Conservation (phyloP, 331 rosid genomes). For the Ulmus americana region DNA sequence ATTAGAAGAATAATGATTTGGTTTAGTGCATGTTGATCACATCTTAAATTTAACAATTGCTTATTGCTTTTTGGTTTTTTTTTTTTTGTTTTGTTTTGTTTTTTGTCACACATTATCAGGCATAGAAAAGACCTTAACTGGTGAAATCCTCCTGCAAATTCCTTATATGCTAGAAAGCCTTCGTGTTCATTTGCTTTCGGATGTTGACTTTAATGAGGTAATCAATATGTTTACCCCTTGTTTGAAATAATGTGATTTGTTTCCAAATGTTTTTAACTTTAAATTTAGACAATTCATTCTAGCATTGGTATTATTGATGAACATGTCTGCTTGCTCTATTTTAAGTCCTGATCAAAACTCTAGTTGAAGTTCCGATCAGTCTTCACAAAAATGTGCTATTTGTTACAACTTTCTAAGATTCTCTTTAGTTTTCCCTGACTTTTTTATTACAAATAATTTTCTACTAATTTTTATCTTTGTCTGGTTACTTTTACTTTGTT, state of each 20-base stretch:
- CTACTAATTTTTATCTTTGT: not conserved
- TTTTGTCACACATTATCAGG: constrained; percentile 31
- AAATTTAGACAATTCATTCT: not conserved
- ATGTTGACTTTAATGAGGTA: constrained; percentile 61
- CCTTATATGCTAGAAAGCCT: constrained; percentile 30
- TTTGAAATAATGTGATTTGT: not conserved
- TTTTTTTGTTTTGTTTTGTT: no score
- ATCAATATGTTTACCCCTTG: not conserved
- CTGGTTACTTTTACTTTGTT: no score
- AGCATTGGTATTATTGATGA: not conserved
- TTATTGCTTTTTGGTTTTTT: constrained; percentile 6
- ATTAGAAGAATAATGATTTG: not conserved
- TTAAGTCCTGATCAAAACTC: not conserved
- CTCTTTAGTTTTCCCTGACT: not conserved
- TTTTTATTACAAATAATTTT: not conserved
- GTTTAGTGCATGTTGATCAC: not conserved
- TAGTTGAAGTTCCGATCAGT: no score
- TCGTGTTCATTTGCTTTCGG: constrained; percentile 40
- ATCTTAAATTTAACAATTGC: not conserved
- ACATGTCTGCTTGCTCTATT: not conserved
- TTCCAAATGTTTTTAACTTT: not conserved
- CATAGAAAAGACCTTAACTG: constrained; percentile 14
- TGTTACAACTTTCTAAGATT: not conserved
- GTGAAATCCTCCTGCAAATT: constrained; percentile 49
- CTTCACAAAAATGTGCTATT: not conserved